Evolutionary conservation across 441 rosid genomes (phyloP).

Genomic region (Corymbia calophylla): DNA sequence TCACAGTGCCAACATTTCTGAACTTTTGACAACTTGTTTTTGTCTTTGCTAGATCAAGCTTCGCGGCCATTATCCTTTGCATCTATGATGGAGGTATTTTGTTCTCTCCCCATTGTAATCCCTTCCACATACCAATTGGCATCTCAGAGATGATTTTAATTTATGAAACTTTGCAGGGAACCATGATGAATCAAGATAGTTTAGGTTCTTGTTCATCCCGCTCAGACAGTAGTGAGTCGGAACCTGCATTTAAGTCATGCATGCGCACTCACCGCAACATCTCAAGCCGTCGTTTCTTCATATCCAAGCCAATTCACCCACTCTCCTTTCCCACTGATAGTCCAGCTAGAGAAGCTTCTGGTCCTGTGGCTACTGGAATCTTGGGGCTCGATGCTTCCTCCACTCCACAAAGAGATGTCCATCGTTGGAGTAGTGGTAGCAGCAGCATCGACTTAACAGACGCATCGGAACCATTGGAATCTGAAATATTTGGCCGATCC

Average conservation of each 20-base stretch:
- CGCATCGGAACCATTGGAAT: slow-evolving; percentile 35
- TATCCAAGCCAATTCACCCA: slow-evolving; percentile 60
- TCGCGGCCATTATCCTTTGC: slow-evolving; percentile 19
- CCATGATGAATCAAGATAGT: slow-evolving; percentile 28
- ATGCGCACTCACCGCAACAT: slow-evolving; percentile 31
- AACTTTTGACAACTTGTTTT: not conserved
- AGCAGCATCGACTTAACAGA: slow-evolving; percentile 44
- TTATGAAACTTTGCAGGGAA: slow-evolving; percentile 23
- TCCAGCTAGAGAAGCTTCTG: slow-evolving; percentile 15
- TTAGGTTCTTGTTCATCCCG: slow-evolving; percentile 31
- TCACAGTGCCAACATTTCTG: not conserved
- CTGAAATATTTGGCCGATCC: slow-evolving; percentile 25
- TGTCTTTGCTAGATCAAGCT: slow-evolving; percentile 22
- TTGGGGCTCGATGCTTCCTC: slow-evolving; percentile 16
- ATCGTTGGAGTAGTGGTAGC: slow-evolving; percentile 38
- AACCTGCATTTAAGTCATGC: slow-evolving; percentile 26
- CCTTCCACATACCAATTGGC: not conserved
- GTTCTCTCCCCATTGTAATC: not conserved
- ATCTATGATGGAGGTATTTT: slow-evolving; percentile 30
- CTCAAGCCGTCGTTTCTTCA: slow-evolving; percentile 30
- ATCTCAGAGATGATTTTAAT: not conserved
- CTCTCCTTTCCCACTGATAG: slow-evolving; percentile 25
- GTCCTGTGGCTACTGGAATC: slow-evolving; percentile 2
- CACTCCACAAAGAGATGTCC: slow-evolving; percentile 22
- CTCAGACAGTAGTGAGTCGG: slow-evolving; percentile 44